These are phyloP conservation scores for Lachancea dasiensis DNA, from an alignment of 805 yeast genomes.

Conservation along the genomic window DNA sequence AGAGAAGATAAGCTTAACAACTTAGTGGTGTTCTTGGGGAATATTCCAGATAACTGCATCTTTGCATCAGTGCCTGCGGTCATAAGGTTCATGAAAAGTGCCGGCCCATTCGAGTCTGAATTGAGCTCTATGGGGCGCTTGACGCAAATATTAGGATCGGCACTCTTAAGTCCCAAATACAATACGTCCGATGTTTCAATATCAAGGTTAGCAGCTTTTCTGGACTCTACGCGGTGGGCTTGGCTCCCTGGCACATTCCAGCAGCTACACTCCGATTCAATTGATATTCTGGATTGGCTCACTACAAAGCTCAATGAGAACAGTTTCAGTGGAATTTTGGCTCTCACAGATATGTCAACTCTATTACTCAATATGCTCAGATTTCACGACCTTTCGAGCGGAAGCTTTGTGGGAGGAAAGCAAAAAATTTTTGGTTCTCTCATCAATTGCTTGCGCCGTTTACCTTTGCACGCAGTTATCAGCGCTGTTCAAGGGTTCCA, in stretches of 20 bases:
- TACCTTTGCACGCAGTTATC: conserved; percentile 12
- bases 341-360: conserved; percentile 21
- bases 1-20: not conserved
- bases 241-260: conserved; percentile 27
- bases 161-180: conserved; percentile 17
- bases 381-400: conserved; percentile 20
- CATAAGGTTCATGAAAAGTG: not conserved
- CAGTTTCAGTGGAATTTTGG: conserved; percentile 36
- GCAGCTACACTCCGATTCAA: conserved; percentile 37
- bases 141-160: conserved; percentile 23
- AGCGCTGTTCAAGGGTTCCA: conserved; percentile 10
- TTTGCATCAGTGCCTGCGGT: not conserved
- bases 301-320: conserved; percentile 36
- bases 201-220: conserved; percentile 14
- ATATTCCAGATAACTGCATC: not conserved
- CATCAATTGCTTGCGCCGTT: conserved; percentile 14
- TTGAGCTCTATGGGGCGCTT: conserved; percentile 11
- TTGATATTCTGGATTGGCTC: conserved; percentile 45
- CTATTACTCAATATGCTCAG: conserved; percentile 32
- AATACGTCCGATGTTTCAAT: conserved; percentile 21
- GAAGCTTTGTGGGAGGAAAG: conserved; percentile 22
- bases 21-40: not conserved
- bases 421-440: conserved; percentile 24
- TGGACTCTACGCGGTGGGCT: conserved; percentile 13
- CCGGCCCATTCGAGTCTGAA: not conserved